A percentile compares a stretch with the other conserved stretches of the same genome.
Conservation (phyloP, 2,329 filamentous ascomycete genomes). For the Sordariomycetes sp. region DNA sequence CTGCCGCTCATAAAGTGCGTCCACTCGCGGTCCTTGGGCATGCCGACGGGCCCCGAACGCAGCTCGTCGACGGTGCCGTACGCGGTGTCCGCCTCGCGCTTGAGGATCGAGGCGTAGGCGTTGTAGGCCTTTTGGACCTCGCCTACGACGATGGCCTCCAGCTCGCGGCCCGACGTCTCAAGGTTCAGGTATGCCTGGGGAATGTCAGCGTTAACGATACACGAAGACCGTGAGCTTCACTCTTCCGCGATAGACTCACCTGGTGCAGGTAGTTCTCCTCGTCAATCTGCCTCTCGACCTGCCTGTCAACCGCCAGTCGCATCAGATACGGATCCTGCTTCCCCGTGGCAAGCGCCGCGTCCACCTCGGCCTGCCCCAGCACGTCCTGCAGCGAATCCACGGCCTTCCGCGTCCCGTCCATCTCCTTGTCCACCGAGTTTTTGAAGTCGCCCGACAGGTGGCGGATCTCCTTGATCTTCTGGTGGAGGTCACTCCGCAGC, state of each 20-base stretch:
- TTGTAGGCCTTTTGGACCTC: conserved; percentile 98
- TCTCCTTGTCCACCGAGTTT: conserved; percentile 91
- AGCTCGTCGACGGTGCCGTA: conserved; percentile 70
- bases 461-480: conserved; percentile 99
- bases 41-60: conserved; percentile 72
- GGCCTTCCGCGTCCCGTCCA: conserved; percentile 68
- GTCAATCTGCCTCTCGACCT: conserved; percentile 84
- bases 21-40: conserved; percentile 94
- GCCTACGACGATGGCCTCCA: conserved; percentile 91
- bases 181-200: conserved; percentile 80
- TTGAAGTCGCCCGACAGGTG: conserved; percentile 89
- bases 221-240: neutral
- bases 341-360: conserved; percentile 55
- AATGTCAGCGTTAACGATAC: conserved; percentile 5
- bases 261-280: conserved; percentile 96
- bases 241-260: conserved; percentile 32
- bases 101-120: conserved; percentile 80
- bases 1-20: conserved; percentile 66
- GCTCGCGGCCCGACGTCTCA: conserved; percentile 83
- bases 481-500: conserved; percentile 73
- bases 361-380: conserved; percentile 65
- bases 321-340: conserved; percentile 90
- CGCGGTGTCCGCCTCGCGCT: conserved; percentile 75
- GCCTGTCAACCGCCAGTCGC: conserved; percentile 72
- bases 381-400: conserved; percentile 74